Percentiles rank a stretch among this genome's conserved stretches.
phyloP scores from a whole-genome alignment of 176 grass and related monocot species.

The Alopecurus myosuroides region DNA sequence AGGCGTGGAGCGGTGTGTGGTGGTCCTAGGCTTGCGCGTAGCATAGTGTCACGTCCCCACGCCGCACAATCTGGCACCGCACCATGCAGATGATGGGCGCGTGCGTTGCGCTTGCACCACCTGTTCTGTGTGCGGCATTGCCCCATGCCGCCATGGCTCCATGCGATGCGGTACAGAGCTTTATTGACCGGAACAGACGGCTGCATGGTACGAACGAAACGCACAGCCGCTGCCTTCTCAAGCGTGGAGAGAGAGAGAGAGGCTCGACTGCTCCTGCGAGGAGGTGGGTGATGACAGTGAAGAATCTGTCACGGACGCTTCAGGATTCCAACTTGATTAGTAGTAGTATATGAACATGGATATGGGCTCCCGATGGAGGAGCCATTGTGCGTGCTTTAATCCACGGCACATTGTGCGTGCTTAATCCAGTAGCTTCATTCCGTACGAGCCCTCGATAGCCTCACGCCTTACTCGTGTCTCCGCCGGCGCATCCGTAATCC shows the following conservation, averaged over 20 bases:
- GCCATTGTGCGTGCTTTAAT: no score
- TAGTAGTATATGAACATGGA: no score
- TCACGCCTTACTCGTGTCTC: background rate
- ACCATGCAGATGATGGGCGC: background rate
- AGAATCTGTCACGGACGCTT: no score
- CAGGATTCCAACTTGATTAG: no score
- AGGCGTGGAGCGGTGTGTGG: background rate
- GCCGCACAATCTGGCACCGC: background rate
- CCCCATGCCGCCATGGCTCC: background rate
- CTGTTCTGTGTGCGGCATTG: background rate
- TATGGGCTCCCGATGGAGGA: no score
- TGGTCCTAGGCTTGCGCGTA: background rate
- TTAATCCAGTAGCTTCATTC: no score
- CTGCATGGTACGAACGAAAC: no score
- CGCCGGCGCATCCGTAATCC: background rate
- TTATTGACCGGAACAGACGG: background rate
- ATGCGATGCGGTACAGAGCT: background rate
- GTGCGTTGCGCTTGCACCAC: background rate
- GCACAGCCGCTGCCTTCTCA: no score
- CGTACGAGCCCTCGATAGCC: background rate
- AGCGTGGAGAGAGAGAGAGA: no score
- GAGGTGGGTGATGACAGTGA: no score
- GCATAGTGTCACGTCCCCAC: background rate
- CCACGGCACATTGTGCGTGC: no score
- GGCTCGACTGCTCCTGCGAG: no score